Conservation (phyloP, 2,329 filamentous ascomycete species). For the Lachnellula arida region DNA sequence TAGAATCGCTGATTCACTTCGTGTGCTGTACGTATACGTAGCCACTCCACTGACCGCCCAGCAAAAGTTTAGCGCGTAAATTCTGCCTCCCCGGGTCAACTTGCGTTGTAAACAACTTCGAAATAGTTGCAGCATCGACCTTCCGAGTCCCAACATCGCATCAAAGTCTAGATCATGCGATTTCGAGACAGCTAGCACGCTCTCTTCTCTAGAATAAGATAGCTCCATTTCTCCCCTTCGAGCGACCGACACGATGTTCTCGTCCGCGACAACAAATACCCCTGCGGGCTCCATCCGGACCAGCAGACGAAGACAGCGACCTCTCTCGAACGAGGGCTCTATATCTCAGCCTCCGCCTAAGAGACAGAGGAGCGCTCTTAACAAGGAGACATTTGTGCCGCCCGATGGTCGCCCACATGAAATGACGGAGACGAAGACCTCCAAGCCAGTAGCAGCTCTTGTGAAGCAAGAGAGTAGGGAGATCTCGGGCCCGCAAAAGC, state of each 20-base stretch:
- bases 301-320: conserved; percentile 54
- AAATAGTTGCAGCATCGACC: background rate
- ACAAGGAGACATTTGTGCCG: conserved; percentile 52
- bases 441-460: conserved; percentile 37
- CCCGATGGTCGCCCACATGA: conserved; percentile 41
- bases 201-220: background rate
- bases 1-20: too few relatives aligned
- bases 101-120: background rate
- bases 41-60: too few relatives aligned
- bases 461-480: conserved; percentile 34
- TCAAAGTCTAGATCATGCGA: conserved; percentile 1
- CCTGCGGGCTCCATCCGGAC: conserved; percentile 54
- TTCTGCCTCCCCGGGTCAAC: too few relatives aligned
- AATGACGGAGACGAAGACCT: conserved; percentile 51
- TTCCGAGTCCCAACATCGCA: background rate
- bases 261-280: conserved; percentile 47
- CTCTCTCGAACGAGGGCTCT: conserved; percentile 50
- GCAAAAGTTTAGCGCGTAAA: background rate
- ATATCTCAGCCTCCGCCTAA: conserved; percentile 58
- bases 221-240: background rate
- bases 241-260: conserved; percentile 48
- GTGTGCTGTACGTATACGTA: too few relatives aligned
- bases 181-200: background rate
- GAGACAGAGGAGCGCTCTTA: conserved; percentile 54
- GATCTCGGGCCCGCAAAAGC: conserved; percentile 33